phyloP scores from a whole-genome alignment of 805 yeast genomes.

The Metschnikowia dekortorum region DNA sequence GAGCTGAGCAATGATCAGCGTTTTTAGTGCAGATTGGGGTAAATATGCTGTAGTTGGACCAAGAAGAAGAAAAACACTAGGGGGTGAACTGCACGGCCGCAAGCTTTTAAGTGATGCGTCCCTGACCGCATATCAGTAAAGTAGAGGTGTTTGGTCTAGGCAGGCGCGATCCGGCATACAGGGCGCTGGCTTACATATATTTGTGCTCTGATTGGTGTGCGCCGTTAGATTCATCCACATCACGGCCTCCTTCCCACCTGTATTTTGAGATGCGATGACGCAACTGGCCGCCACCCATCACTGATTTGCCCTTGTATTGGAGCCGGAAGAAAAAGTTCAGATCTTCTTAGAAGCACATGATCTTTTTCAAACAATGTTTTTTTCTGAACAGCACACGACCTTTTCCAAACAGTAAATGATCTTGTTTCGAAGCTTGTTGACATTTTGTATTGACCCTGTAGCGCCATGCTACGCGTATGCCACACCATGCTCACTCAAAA shows the following conservation, averaged over 20 bases:
- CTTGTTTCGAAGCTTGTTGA: too few species aligned
- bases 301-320: not conserved
- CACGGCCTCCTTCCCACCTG: not conserved
- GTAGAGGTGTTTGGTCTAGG: slow-evolving; percentile 1
- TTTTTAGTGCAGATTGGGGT: not conserved
- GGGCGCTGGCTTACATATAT: not conserved
- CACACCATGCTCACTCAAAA: too few species aligned
- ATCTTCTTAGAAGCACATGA: not conserved
- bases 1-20: not conserved
- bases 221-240: not conserved
- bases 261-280: not conserved
- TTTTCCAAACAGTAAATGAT: too few species aligned
- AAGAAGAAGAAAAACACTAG: not conserved
- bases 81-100: slow-evolving; percentile 1
- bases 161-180: not conserved
- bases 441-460: too few species aligned
- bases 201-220: not conserved
- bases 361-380: too few species aligned
- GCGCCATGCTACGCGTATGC: too few species aligned
- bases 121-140: slow-evolving; percentile 1
- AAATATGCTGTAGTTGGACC: not conserved
- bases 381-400: too few species aligned
- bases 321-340: not conserved
- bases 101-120: slow-evolving; percentile 2
- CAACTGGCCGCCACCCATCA: not conserved